Evolutionary conservation across 805 yeast genomes (phyloP).

Genomic region (Candida schatavii): DNA sequence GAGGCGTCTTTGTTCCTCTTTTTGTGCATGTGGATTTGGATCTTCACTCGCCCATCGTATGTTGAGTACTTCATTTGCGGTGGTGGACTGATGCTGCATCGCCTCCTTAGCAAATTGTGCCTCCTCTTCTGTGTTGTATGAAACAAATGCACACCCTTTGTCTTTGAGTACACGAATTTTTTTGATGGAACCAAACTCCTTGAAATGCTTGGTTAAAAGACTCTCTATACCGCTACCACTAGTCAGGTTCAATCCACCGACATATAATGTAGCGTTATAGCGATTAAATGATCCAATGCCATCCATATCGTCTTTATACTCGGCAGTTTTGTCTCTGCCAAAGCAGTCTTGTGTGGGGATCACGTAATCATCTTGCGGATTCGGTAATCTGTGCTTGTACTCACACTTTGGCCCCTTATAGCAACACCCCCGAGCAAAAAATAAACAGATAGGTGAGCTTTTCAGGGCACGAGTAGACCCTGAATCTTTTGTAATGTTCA

Average conservation of each 20-base stretch:
- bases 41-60: conserved; percentile 90
- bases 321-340: conserved; percentile 83
- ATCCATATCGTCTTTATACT: conserved; percentile 87
- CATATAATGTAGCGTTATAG: conserved; percentile 71
- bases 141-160: conserved; percentile 76
- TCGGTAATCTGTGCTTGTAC: conserved; percentile 77
- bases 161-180: conserved; percentile 57
- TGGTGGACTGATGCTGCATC: conserved; percentile 76
- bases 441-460: conserved; percentile 63
- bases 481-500: conserved; percentile 59
- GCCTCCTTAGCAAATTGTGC: conserved; percentile 97
- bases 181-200: conserved; percentile 74
- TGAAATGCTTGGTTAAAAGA: conserved; percentile 45
- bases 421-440: conserved; percentile 89
- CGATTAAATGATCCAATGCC: conserved; percentile 82
- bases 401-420: conserved; percentile 72
- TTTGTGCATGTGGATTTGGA: conserved; percentile 68
- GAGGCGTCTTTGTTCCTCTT: conserved; percentile 44
- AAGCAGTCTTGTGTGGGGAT: conserved; percentile 80
- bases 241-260: conserved; percentile 51
- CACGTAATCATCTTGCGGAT: conserved; percentile 47
- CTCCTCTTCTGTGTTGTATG: conserved; percentile 60
- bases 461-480: conserved; percentile 75
- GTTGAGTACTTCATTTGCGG: conserved; percentile 59
- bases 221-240: conserved; percentile 39